Evolutionary conservation across 345 rosid genomes (phyloP).

Genomic region (Combretum micranthum): DNA sequence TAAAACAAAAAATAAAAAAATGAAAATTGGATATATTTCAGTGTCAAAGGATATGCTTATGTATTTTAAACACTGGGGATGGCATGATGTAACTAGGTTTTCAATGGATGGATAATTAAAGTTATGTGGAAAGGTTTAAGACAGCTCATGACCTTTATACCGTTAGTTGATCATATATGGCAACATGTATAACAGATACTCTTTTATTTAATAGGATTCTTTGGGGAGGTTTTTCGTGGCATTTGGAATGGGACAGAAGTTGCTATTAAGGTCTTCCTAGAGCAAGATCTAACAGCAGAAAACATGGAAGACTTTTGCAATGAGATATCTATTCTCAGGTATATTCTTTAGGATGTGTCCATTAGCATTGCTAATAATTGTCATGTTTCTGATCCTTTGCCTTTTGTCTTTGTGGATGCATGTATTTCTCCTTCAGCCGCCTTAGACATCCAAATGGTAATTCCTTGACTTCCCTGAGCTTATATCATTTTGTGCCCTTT

Average conservation of each 20-base stretch:
- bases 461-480: slow-evolving; percentile 9
- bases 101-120: no score
- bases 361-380: neutral
- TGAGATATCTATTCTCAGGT: slow-evolving; percentile 97
- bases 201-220: slow-evolving; percentile 47
- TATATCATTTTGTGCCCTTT: slow-evolving; percentile 1
- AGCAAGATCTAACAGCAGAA: slow-evolving; percentile 94
- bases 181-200: neutral
- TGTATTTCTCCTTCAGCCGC: slow-evolving; percentile 52
- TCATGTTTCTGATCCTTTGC: slow-evolving; percentile 24
- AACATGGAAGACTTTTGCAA: slow-evolving; percentile 99
- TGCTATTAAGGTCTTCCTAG: slow-evolving; percentile 91
- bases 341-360: slow-evolving; percentile 9
- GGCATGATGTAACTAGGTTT: no score
- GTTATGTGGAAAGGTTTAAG: no score
- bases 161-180: neutral
- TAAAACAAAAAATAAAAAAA: no score
- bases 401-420: slow-evolving; percentile 16
- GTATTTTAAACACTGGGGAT: no score
- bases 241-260: slow-evolving; percentile 98
- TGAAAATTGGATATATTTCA: no score
- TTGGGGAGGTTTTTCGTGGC: slow-evolving; percentile 97
- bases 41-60: no score
- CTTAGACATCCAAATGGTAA: slow-evolving; percentile 98
- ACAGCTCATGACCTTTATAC: neutral